Conservation (phyloP, 2,329 filamentous ascomycete genomes). For the Blastomyces percursus region DNA sequence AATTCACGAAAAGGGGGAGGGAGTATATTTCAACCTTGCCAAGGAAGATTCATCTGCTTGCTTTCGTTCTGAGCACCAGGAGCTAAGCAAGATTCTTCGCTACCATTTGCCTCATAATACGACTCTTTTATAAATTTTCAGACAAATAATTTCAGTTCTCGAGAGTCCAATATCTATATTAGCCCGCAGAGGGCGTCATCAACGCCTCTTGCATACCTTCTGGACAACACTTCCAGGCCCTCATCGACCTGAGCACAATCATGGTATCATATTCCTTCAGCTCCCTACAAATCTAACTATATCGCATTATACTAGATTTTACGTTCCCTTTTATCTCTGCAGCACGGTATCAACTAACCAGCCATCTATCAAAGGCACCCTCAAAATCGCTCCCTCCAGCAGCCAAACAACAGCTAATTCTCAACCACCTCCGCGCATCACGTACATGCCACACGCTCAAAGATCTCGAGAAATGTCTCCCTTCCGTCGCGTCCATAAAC, state of each 20-base stretch:
- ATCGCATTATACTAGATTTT: neutral
- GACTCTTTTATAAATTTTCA: no score
- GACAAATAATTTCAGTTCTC: no score
- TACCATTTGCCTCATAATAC: neutral
- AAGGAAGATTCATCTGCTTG: neutral
- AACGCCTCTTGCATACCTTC: neutral
- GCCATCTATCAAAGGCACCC: conserved; percentile 11
- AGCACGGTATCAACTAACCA: neutral
- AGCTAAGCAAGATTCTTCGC: neutral
- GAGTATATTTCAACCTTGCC: neutral
- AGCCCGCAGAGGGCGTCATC: no score
- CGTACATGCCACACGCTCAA: conserved; percentile 54
- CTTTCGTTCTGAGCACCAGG: neutral
- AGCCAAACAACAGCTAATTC: conserved; percentile 48
- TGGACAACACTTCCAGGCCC: neutral
- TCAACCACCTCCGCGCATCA: conserved; percentile 49
- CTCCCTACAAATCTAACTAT: neutral
- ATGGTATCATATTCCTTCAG: neutral
- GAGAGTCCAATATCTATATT: neutral
- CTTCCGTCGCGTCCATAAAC: conserved; percentile 51
- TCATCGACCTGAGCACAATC: neutral
- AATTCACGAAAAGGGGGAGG: neutral
- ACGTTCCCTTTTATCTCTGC: neutral
- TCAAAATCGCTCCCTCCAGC: conserved; percentile 48
- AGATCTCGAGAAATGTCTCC: conserved; percentile 55